Base-by-base conservation (phyloP, 2,329 filamentous ascomycete genomes). In the Triangularia setosa region DNA sequence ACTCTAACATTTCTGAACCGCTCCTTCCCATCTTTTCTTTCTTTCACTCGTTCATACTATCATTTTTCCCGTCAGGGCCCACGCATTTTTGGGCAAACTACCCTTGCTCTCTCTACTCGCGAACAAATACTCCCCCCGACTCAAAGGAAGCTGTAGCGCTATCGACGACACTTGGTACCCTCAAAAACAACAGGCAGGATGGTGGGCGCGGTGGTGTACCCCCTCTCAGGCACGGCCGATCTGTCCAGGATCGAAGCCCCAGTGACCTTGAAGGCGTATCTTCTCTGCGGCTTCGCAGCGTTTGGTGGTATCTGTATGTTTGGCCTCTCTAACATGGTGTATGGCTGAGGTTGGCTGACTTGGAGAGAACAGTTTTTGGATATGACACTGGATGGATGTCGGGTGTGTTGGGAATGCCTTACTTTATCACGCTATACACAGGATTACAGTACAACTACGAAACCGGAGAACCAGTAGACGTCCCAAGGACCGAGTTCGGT, bases 351-450 rank as follows among this genome's bases (percentile, higher is more conserved):
- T 24, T 55, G 23, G 23, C 52, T 55, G 58, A 58, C 40, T 35
- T 53, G 58, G 58, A 66, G 64, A n/a, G n/a, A 0, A 24, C 60
- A 72, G 70, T 85, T 73, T 86, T 86, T 71, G 84, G 84, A 64
- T 86, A 84, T 71, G 84, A 87, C 69, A 84, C 82, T 16, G 84
- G 83, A 23, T 85, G 84, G 74, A 86, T 86, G 73, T 80, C 78
- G 66, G 81, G 81, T 44, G 79, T 83, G 9, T 70, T 80, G 7
- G 78, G 73, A 65, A 76, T 76, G 68, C 61, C 68, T 4, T 73
- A 74, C 71, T 80, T 80, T 72, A 75, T 79, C 69, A 64, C 71
- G 1, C 70, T 76, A 54, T 79, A 81, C 72, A 73, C 76, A n/a
- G 76, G 76, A 53, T 72, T 75, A 60, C 53, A 67, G 14, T 73